These are phyloP conservation scores for Schwanniomyces occidentalis DNA, from an alignment of 805 yeast species.

Conservation along the genomic window DNA sequence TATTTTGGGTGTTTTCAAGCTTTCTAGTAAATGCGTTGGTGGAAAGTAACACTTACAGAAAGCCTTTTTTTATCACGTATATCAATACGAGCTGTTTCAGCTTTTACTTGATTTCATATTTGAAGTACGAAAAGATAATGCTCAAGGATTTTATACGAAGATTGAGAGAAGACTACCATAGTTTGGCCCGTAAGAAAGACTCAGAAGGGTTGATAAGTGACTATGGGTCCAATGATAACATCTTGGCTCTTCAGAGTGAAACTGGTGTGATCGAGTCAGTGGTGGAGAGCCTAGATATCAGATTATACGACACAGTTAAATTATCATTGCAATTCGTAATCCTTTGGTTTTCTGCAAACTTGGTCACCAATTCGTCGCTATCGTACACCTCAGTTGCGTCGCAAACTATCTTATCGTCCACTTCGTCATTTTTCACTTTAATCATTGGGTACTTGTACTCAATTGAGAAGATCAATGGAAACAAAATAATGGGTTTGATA, in stretches of 20 bases:
- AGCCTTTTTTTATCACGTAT: conserved; percentile 92
- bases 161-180: conserved; percentile 24
- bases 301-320: conserved; percentile 63
- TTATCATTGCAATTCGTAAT: conserved; percentile 80
- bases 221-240: conserved; percentile 24
- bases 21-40: conserved; percentile 79
- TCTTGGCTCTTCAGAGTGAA: conserved; percentile 13
- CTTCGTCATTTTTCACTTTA: conserved; percentile 90
- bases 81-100: conserved; percentile 84
- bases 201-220: conserved; percentile 22
- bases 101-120: conserved; percentile 69
- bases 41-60: conserved; percentile 67
- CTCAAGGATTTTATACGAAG: conserved; percentile 21
- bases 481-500: conserved; percentile 68
- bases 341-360: conserved; percentile 88
- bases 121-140: conserved; percentile 27
- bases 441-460: conserved; percentile 72
- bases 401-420: conserved; percentile 89
- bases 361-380: conserved; percentile 84
- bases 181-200: conserved; percentile 12
- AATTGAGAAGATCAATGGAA: conserved; percentile 64
- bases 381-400: conserved; percentile 90
- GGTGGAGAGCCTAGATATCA: conserved; percentile 23
- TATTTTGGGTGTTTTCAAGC: conserved; percentile 89
- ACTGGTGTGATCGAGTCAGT: conserved; percentile 3